Percentiles rank a stretch among this genome's conserved stretches.
Conservation (phyloP, 768 basidiomycete genomes). For the Leccinum imitatum region DNA sequence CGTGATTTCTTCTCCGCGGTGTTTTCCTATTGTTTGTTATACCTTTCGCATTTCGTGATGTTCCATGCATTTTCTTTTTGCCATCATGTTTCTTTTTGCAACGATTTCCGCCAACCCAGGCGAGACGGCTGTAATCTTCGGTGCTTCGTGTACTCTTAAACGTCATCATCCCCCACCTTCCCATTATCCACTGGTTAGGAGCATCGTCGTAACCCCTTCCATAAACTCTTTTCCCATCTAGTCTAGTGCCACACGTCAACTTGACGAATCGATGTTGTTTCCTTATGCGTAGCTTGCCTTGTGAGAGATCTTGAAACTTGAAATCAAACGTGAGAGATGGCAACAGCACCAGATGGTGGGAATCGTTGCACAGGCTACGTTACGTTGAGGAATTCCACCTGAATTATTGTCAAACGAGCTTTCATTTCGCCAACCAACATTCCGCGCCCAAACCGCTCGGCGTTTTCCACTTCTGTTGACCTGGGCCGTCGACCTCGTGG, state of each 20-base stretch:
- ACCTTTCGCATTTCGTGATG: neutral
- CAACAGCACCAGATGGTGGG: neutral
- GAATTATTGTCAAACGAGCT: neutral
- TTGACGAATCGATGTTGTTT: neutral
- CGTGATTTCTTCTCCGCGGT: conserved; percentile 18
- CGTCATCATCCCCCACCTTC: conserved; percentile 25
- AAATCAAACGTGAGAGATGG: neutral
- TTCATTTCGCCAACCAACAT: conserved; percentile 17
- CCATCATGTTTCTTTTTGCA: conserved; percentile 8
- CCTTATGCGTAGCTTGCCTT: neutral
- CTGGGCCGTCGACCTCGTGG: conserved; percentile 26
- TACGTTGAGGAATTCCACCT: neutral
- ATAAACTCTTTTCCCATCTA: conserved; percentile 6
- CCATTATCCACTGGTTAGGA: conserved; percentile 48
- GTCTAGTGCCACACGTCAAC: neutral
- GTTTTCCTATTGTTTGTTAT: conserved; percentile 12
- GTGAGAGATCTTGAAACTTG: no score
- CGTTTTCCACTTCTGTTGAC: conserved; percentile 33
- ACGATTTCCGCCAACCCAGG: conserved; percentile 1
- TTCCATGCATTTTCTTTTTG: conserved; percentile 1
- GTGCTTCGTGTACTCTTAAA: conserved; percentile 39
- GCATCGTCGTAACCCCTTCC: conserved; percentile 52
- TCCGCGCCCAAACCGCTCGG: conserved; percentile 20
- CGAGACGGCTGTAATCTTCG: conserved; percentile 38
- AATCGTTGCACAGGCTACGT: neutral